These are phyloP conservation scores for Rosellinia necatrix DNA, from an alignment of 2,329 filamentous ascomycete genomes.

Conservation along the genomic window DNA sequence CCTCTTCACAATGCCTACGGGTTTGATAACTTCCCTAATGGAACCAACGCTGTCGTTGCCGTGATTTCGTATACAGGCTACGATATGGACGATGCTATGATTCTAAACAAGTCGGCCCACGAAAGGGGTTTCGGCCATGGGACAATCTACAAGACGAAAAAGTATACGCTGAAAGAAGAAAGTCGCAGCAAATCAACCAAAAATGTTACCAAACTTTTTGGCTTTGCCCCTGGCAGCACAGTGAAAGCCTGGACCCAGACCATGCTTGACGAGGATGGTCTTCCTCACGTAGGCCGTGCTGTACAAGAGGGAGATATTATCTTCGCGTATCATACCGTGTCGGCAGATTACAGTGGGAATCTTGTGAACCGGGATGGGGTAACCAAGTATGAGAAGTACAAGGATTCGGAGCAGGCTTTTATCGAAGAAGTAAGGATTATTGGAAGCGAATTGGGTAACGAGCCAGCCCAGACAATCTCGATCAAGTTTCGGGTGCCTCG, in stretches of 20 bases:
- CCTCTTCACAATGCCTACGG: constrained; percentile 96
- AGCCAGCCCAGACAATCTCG: constrained; percentile 85
- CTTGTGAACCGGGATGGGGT: constrained; percentile 84
- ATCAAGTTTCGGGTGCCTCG: constrained; percentile 93
- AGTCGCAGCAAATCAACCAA: constrained; percentile 68
- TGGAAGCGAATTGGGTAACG: constrained; percentile 79
- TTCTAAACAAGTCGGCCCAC: constrained; percentile 95
- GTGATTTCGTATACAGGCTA: constrained; percentile 99
- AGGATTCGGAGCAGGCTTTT: constrained; percentile 84
- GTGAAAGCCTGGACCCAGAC: constrained; percentile 72
- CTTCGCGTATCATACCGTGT: constrained; percentile 88
- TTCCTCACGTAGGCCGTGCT: constrained; percentile 79
- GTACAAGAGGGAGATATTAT: constrained; percentile 82
- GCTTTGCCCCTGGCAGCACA: constrained; percentile 79
- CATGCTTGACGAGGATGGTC: constrained; percentile 83
- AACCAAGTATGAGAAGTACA: constrained; percentile 92
- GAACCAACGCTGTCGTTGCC: constrained; percentile 91
- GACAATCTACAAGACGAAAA: constrained; percentile 97
- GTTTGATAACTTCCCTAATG: constrained; percentile 97
- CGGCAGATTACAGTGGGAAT: constrained; percentile 75
- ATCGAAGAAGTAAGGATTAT: constrained; percentile 93
- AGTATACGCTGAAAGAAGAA: constrained; percentile 83
- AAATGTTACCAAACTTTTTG: constrained; percentile 81
- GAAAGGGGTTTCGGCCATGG: constrained; percentile 95
- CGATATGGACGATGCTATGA: constrained; percentile 99